Base-by-base conservation (phyloP, 148 eudicot genomes). In the Amaranthus hypochondriacus region DNA sequence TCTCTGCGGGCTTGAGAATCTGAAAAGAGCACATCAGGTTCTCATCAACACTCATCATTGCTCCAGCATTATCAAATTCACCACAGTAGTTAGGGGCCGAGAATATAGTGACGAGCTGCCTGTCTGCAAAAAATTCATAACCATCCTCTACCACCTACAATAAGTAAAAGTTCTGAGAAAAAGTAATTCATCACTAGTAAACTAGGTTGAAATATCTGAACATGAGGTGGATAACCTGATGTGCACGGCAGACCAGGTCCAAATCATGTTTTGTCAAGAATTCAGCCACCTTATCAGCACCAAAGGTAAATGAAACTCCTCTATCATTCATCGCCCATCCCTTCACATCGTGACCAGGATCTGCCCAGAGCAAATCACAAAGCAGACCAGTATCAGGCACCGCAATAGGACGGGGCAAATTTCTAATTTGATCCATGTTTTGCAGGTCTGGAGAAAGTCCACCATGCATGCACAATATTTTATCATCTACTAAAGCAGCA, bases 271-370 rank as follows among this genome's bases (percentile, higher is more conserved):
- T 87, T 57, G 80, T 50, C 83, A 89, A 73, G 77, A 89, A 86
- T 66, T 89, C 89, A 5, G 89, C 77, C 52, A 89, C 89, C 87
- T 81, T 87, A 81, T 87, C 94, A 66, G 91, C 81, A 72, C 91
- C 91, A 79, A 89, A 87, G 18, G 94, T 89, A 77, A 60, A 87
- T 18, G 94, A 89, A 69, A 87, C 89, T 59, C 94, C 94, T 78
- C 91, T 81, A 82, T 89, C 94, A 81, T 89, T 89, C 94, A 87
- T 84, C 18, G 88, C 94, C 94, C 89, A 87, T 72, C 91, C 94
- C 77, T 87, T 87, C 68, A 83, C 86, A 77, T 88, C 91, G 65
- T 79, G 84, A 66, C 91, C 87, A 70, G 91, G 94, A 75, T 87
- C 91, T 9, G 94, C 87, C 94, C 94, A 89, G 10, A 89, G 87